Evolutionary conservation across 2,329 filamentous ascomycete genomes (phyloP).

Genomic region (Pseudogymnoascus sp.): DNA sequence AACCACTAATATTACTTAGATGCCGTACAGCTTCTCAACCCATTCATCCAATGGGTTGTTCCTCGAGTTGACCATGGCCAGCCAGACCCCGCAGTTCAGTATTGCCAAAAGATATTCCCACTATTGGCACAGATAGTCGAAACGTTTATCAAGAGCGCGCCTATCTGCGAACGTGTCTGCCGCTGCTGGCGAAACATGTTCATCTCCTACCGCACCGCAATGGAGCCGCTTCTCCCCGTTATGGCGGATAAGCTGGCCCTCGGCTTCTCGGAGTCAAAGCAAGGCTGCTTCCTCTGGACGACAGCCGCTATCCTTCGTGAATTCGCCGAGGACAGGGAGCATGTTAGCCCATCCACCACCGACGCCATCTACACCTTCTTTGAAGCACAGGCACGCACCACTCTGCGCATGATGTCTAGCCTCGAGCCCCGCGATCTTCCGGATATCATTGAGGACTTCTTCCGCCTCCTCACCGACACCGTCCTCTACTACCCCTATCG

Average conservation of each 20-base stretch:
- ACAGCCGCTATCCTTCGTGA: conserved; percentile 91
- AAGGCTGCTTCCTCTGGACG: conserved; percentile 98
- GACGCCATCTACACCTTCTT: conserved; percentile 91
- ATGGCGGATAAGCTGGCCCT: conserved; percentile 82
- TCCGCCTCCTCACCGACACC: conserved; percentile 83
- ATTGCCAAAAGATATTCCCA: conserved; percentile 90
- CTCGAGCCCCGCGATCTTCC: conserved; percentile 54
- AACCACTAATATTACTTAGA: conserved; percentile 41
- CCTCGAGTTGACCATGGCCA: conserved; percentile 65
- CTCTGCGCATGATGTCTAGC: conserved; percentile 82
- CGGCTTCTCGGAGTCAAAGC: conserved; percentile 76
- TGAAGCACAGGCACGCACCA: conserved; percentile 82
- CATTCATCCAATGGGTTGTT: conserved; percentile 71
- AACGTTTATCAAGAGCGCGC: conserved; percentile 75
- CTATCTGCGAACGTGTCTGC: conserved; percentile 88
- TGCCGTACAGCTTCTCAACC: conserved; percentile 83
- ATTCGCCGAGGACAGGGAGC: conserved; percentile 83
- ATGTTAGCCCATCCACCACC: conserved; percentile 72
- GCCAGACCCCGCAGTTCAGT: conserved; percentile 86
- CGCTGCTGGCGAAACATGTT: conserved; percentile 96
- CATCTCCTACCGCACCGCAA: conserved; percentile 85
- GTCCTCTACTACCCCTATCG: conserved; percentile 85
- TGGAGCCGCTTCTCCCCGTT: conserved; percentile 72
- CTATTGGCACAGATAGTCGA: conserved; percentile 79
- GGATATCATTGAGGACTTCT: conserved; percentile 66